These are phyloP conservation scores for Trichoderma orchidacearum DNA, from an alignment of 495 filamentous ascomycete genomes.

Conservation along the genomic window DNA sequence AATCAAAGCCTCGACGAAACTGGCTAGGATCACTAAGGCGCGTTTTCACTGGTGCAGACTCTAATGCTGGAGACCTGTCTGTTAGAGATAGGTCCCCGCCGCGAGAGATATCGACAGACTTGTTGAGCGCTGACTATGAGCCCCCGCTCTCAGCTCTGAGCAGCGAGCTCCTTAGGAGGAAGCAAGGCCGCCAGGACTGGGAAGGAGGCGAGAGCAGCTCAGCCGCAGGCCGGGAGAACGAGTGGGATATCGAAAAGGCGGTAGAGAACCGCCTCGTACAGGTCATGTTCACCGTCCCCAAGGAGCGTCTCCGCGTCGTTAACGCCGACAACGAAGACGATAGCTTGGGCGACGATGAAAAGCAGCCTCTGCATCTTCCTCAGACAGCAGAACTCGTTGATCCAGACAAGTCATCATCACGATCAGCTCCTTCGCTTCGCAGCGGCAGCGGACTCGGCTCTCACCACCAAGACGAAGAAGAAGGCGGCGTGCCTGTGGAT, in stretches of 20 bases:
- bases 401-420: conserved; percentile 7
- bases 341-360: conserved; percentile 31
- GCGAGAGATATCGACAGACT: conserved; percentile 12
- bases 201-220: conserved; percentile 10
- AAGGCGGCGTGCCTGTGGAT: conserved; percentile 4
- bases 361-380: background rate
- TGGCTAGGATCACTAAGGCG: conserved; percentile 36
- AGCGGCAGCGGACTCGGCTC: background rate
- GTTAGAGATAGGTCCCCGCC: conserved; percentile 7
- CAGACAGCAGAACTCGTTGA: conserved; percentile 12
- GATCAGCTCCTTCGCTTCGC: background rate
- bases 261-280: conserved; percentile 73
- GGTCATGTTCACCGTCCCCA: conserved; percentile 87
- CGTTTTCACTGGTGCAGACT: conserved; percentile 21
- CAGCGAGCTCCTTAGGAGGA: conserved; percentile 19
- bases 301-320: conserved; percentile 70
- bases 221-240: conserved; percentile 35
- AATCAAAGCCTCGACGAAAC: conserved; percentile 24
- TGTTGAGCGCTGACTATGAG: conserved; percentile 14
- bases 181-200: conserved; percentile 30
- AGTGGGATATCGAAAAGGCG: conserved; percentile 84
- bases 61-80: background rate
- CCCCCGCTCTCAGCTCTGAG: conserved; percentile 12
- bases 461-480: background rate
- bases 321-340: conserved; percentile 37